These are phyloP conservation scores for Penicillium coprophilum DNA, from an alignment of 495 filamentous ascomycete species.

Conservation along the genomic window DNA sequence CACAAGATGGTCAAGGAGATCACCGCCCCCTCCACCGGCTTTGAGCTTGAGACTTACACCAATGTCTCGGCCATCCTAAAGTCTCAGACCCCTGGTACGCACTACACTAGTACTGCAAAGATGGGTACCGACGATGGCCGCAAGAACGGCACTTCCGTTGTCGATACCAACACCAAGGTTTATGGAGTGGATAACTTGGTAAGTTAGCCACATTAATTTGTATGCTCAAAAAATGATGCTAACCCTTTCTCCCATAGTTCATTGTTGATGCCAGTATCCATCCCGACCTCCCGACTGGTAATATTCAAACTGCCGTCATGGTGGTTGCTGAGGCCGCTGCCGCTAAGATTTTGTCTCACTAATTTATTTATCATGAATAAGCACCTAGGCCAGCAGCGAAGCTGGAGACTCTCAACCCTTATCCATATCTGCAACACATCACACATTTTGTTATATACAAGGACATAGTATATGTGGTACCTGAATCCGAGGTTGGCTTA, in stretches of 20 bases:
- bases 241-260: slow-evolving; percentile 20
- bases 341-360: slow-evolving; percentile 31
- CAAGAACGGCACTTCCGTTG: slow-evolving; percentile 61
- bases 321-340: slow-evolving; percentile 43
- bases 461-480: too few relatives aligned
- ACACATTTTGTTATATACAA: background rate
- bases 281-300: slow-evolving; percentile 47
- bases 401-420: background rate
- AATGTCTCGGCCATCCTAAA: slow-evolving; percentile 51
- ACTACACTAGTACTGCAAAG: slow-evolving; percentile 68
- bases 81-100: slow-evolving; percentile 56
- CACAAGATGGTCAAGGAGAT: slow-evolving; percentile 53
- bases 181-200: slow-evolving; percentile 70
- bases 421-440: background rate
- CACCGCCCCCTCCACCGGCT: slow-evolving; percentile 52
- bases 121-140: slow-evolving; percentile 67
- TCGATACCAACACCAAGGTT: slow-evolving; percentile 68
- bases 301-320: slow-evolving; percentile 46
- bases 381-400: background rate
- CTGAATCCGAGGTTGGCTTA: too few relatives aligned
- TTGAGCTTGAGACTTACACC: slow-evolving; percentile 54
- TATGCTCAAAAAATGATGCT: background rate
- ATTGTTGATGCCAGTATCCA: slow-evolving; percentile 43
- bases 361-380: slow-evolving; percentile 11
- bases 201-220: slow-evolving; percentile 6